Conservation (phyloP, 768 basidiomycete genomes). For the Auricularia cornea region DNA sequence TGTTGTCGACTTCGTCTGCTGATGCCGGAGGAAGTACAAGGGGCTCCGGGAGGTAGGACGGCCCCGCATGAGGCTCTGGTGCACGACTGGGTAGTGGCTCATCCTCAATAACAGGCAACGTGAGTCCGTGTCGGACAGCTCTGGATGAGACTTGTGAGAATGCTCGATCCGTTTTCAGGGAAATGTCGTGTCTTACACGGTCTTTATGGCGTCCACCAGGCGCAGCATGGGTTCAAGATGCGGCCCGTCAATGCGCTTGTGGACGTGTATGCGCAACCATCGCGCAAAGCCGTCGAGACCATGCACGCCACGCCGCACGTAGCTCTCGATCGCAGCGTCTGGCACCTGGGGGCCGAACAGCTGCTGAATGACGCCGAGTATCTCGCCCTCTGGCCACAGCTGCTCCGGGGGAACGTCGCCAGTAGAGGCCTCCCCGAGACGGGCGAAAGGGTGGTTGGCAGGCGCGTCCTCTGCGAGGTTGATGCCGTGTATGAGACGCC, state of each 20-base stretch:
- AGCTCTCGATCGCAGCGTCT: neutral
- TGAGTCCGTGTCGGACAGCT: neutral
- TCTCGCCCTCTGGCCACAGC: neutral
- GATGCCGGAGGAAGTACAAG: too few species aligned
- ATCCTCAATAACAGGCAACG: neutral
- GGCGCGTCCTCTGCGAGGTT: neutral
- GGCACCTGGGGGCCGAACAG: neutral
- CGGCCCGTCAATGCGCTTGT: neutral
- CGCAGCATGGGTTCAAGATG: neutral
- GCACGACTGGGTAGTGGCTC: neutral
- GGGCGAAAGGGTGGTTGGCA: neutral
- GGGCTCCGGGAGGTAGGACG: neutral
- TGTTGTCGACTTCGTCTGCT: neutral
- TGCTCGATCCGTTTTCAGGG: too few species aligned
- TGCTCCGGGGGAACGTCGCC: neutral
- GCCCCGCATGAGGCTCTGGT: neutral
- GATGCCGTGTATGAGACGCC: neutral
- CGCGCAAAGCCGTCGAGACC: neutral
- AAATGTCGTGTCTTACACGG: neutral
- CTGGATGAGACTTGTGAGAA: too few species aligned
- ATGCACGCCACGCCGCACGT: neutral
- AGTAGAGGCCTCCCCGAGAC: neutral
- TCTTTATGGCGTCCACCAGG: neutral
- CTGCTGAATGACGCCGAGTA: neutral
- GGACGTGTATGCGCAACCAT: neutral